Evolutionary conservation across 2,329 filamentous ascomycete genomes (phyloP).

Genomic region (Pochonia chlamydosporia): DNA sequence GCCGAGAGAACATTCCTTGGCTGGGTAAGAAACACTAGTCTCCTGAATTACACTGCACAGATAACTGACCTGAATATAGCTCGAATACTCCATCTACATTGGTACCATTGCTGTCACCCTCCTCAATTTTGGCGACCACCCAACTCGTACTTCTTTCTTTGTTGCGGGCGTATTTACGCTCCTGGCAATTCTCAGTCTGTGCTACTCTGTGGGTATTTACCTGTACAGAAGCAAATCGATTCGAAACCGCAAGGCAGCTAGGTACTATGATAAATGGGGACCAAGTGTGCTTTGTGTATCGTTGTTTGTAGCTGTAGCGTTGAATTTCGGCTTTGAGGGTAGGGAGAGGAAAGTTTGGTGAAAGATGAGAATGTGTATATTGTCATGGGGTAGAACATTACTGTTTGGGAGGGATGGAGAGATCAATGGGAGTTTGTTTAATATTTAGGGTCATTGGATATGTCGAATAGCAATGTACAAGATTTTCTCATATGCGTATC

Average conservation of each 20-base stretch:
- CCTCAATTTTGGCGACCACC: conserved; percentile 68
- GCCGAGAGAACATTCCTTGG: conserved; percentile 93
- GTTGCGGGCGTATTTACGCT: conserved; percentile 76
- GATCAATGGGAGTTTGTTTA: no score
- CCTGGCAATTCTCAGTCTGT: conserved; percentile 69
- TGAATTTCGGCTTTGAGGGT: conserved; percentile 80
- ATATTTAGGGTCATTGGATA: no score
- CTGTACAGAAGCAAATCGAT: conserved; percentile 85
- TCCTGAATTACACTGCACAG: neutral
- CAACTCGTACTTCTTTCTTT: conserved; percentile 54
- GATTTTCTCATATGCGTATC: neutral
- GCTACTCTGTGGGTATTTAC: conserved; percentile 81
- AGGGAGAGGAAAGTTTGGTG: conserved; percentile 52
- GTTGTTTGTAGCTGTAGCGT: conserved; percentile 64
- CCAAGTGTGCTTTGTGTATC: conserved; percentile 71
- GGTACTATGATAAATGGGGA: conserved; percentile 86
- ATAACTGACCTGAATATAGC: conserved; percentile 35
- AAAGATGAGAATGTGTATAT: conserved; percentile 3
- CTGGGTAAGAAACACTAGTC: conserved; percentile 55
- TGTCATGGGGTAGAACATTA: neutral
- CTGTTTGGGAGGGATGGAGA: neutral
- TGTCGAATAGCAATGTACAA: neutral
- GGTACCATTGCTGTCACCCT: conserved; percentile 80
- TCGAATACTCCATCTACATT: conserved; percentile 94
- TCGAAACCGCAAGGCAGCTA: conserved; percentile 73